Evolutionary conservation across 2,329 filamentous ascomycete genomes (phyloP).

Genomic region (Cladosporium sphaerospermum): DNA sequence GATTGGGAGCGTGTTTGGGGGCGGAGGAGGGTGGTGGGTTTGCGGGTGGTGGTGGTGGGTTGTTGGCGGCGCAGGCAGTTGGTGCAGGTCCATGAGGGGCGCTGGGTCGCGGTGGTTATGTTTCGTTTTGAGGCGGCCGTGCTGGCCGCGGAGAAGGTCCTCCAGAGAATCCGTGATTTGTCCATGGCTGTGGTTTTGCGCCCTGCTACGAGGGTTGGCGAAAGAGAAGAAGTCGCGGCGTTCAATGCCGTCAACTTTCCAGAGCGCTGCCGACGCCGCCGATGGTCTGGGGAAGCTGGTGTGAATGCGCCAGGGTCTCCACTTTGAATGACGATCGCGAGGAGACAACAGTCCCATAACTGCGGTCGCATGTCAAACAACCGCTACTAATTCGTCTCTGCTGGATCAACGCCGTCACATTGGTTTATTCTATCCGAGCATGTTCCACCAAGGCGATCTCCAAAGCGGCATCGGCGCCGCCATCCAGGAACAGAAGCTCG

Average conservation of each 20-base stretch:
- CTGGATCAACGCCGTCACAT: too few relatives aligned
- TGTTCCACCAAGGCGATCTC: conserved; percentile 78
- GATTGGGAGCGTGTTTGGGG: conserved; percentile 32
- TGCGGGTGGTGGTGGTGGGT: neutral
- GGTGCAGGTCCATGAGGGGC: conserved; percentile 21
- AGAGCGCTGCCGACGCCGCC: neutral
- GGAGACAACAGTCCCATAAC: neutral
- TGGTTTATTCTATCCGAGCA: conserved; percentile 29
- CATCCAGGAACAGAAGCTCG: conserved; percentile 66
- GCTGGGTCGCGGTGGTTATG: conserved; percentile 3
- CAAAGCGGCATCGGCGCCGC: conserved; percentile 75
- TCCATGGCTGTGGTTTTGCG: conserved; percentile 14
- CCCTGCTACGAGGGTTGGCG: neutral
- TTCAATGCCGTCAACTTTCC: neutral
- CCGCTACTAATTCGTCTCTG: neutral
- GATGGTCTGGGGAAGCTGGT: neutral
- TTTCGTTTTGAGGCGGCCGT: neutral
- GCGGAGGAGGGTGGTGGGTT: conserved; percentile 20
- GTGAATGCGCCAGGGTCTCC: neutral
- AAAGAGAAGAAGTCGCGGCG: conserved; percentile 1
- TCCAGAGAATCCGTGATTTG: conserved; percentile 17
- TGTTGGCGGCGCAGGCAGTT: conserved; percentile 30
- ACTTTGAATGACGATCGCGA: neutral
- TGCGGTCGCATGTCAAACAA: neutral
- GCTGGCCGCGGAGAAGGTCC: conserved; percentile 8